A percentile compares a stretch with the other conserved stretches of the same genome.
These are phyloP conservation scores for Nicotiana sylvestris DNA, from an alignment of 257 asterid genomes.

Conservation along the genomic window DNA sequence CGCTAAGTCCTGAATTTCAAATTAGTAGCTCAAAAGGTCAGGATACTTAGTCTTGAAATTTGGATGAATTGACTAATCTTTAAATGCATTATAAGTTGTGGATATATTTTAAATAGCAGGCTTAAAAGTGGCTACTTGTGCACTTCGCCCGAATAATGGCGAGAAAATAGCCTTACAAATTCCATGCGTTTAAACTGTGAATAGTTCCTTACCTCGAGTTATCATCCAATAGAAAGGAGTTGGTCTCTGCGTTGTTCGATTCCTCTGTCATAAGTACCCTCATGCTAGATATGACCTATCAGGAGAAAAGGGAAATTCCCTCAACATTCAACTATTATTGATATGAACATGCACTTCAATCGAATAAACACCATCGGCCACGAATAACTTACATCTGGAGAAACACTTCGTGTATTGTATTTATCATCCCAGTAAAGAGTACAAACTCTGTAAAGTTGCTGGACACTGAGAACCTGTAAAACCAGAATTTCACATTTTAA, in stretches of 20 bases:
- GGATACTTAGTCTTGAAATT: too few species aligned
- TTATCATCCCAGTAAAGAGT: slow-evolving; percentile 88
- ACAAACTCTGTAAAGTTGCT: slow-evolving; percentile 96
- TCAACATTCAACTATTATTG: not conserved
- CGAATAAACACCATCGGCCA: not conserved
- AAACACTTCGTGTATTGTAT: slow-evolving; percentile 87
- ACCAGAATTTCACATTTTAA: slow-evolving; percentile 12
- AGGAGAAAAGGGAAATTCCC: not conserved
- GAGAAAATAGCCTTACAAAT: too few species aligned
- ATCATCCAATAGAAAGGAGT: slow-evolving; percentile 86
- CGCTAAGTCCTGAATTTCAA: too few species aligned
- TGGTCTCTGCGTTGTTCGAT: slow-evolving; percentile 63
- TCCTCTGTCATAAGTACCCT: slow-evolving; percentile 89
- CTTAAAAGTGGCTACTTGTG: too few species aligned
- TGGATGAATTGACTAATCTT: too few species aligned
- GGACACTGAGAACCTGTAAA: slow-evolving; percentile 82
- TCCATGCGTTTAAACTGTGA: not conserved
- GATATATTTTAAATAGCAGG: too few species aligned
- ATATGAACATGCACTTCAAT: not conserved
- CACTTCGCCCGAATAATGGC: too few species aligned
- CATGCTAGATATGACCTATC: slow-evolving; percentile 91
- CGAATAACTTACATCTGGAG: slow-evolving; percentile 66
- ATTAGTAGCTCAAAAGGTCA: too few species aligned
- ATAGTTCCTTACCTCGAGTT: slow-evolving; percentile 53
- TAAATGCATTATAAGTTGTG: too few species aligned